A percentile compares a stretch with the other conserved stretches of the same genome.
These are phyloP conservation scores for Linum tenue DNA, from an alignment of 345 rosid species.

Conservation along the genomic window DNA sequence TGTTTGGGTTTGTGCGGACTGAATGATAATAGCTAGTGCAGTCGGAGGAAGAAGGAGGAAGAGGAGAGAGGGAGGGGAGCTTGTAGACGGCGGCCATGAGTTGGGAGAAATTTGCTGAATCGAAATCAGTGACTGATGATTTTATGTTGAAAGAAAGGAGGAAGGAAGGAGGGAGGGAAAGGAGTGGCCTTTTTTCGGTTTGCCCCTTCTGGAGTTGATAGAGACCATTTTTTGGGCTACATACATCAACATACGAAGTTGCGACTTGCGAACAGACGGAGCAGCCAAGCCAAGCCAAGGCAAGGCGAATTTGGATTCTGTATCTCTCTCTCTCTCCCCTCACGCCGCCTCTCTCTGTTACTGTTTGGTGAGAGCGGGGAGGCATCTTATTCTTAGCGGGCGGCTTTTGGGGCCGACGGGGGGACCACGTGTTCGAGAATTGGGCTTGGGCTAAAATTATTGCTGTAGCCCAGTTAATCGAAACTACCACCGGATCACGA, in stretches of 20 bases:
- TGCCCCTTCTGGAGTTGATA: neutral
- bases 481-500: too few species aligned
- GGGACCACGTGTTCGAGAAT: too few species aligned
- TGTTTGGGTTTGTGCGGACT: constrained; percentile 11
- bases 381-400: too few species aligned
- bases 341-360: too few species aligned
- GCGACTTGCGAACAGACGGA: neutral
- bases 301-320: neutral
- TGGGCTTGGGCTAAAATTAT: too few species aligned
- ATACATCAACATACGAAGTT: neutral
- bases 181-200: neutral
- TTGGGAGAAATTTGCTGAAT: neutral
- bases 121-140: neutral
- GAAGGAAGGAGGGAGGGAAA: neutral
- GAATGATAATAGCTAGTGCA: neutral
- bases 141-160: neutral
- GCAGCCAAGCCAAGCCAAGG: neutral
- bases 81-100: constrained; percentile 17
- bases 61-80: constrained; percentile 10
- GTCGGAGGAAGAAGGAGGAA: constrained; percentile 1
- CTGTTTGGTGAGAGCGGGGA: neutral
- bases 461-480: too few species aligned
- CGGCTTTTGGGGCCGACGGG: too few species aligned
- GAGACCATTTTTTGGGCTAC: neutral
- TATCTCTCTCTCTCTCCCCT: too few species aligned